Percentiles rank a stretch among this genome's conserved stretches.
Evolutionary conservation across 2,329 filamentous ascomycete species (phyloP).

Genomic region (Rutstroemia sp.): DNA sequence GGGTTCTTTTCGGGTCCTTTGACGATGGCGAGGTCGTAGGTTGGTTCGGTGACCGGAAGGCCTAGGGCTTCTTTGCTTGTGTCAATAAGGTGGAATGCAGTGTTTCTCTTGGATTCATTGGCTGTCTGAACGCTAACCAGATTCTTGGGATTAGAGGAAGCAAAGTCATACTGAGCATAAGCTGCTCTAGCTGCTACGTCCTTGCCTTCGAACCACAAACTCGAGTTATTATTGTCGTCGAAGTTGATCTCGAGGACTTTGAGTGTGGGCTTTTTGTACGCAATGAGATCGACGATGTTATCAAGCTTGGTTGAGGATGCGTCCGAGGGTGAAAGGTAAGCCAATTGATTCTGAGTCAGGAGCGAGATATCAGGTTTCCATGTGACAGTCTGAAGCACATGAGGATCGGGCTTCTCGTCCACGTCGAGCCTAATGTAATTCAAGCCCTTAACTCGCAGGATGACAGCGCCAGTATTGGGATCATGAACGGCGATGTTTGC

Average conservation of each 20-base stretch:
- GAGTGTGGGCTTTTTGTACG: conserved; percentile 30
- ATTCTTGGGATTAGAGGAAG: neutral
- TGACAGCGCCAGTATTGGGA: conserved; percentile 13
- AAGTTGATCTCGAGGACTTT: conserved; percentile 30
- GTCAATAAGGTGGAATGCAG: neutral
- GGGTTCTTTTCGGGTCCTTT: neutral
- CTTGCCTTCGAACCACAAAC: conserved; percentile 24
- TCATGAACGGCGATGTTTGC: conserved; percentile 11
- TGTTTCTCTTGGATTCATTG: neutral
- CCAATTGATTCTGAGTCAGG: conserved; percentile 10
- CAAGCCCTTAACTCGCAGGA: conserved; percentile 20
- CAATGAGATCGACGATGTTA: conserved; percentile 29
- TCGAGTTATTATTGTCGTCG: conserved; percentile 16
- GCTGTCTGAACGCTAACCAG: neutral
- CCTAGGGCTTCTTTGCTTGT: neutral
- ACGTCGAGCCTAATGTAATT: conserved; percentile 11
- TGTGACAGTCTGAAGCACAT: conserved; percentile 3
- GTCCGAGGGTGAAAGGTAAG: neutral
- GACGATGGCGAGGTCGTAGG: neutral
- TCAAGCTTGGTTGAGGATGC: neutral
- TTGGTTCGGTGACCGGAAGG: neutral
- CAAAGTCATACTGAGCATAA: neutral
- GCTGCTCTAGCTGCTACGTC: neutral
- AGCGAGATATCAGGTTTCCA: conserved; percentile 24
- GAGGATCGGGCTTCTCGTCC: neutral